A percentile compares a stretch with the other conserved stretches of the same genome.
phyloP scores from a whole-genome alignment of 257 asterid species.

The Ehretia macrophylla region DNA sequence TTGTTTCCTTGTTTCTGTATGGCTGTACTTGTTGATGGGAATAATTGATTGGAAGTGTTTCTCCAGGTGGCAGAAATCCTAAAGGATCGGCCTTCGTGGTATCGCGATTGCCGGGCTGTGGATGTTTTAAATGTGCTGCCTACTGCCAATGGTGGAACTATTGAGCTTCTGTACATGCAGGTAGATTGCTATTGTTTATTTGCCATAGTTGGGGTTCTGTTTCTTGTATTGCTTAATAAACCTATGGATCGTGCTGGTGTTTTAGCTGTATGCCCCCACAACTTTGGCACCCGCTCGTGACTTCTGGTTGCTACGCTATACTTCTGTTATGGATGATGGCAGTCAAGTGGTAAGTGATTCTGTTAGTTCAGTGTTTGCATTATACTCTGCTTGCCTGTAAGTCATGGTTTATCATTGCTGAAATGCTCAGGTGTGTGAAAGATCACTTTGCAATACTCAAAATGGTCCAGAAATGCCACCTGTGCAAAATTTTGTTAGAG shows the following conservation, averaged over 20 bases:
- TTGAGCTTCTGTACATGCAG: conserved; percentile 93
- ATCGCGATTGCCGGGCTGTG: conserved; percentile 89
- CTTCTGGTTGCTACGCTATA: conserved; percentile 80
- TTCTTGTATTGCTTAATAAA: background rate
- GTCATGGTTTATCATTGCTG: conserved; percentile 3
- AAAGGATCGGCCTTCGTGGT: conserved; percentile 94
- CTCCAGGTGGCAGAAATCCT: conserved; percentile 89
- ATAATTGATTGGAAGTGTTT: background rate
- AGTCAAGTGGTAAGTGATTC: conserved; percentile 64
- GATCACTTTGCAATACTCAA: conserved; percentile 77
- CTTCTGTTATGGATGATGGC: conserved; percentile 87
- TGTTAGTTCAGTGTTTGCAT: background rate
- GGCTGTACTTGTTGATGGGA: background rate
- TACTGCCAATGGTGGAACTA: conserved; percentile 95
- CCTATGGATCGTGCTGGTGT: conserved; percentile 3
- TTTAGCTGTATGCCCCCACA: conserved; percentile 80
- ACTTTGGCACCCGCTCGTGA: conserved; percentile 96
- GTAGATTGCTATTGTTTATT: conserved; percentile 18
- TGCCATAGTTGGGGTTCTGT: background rate
- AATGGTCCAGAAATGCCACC: conserved; percentile 92
- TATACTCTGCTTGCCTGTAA: background rate
- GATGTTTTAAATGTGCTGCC: conserved; percentile 82
- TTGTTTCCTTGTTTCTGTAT: background rate
- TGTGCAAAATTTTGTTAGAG: conserved; percentile 75
- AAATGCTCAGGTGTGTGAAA: conserved; percentile 65